Base-by-base conservation (phyloP, 2,329 filamentous ascomycete genomes). In the Alternaria alternata region DNA sequence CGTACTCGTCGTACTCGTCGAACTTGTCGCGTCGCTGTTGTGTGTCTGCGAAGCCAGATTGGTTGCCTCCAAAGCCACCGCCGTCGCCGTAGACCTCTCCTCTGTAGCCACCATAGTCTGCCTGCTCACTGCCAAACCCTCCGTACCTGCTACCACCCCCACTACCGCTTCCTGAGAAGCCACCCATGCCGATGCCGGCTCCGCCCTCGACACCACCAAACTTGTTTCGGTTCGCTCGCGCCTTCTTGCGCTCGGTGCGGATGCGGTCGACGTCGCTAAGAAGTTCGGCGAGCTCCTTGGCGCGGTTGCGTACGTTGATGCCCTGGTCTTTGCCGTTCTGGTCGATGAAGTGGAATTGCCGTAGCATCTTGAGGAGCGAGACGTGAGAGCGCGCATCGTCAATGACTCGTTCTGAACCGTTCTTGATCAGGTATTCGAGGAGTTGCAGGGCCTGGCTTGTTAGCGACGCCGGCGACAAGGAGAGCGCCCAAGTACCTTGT, bases 281-380 rank as follows among this genome's bases (percentile, higher is more conserved):
- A n/a, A 99, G 87, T 65, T 99, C 96, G 12, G 92, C 91, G 51
- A 99, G 85, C 81, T 99, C 95, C 81, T 97, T 97, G 68, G 95
- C 93, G 67, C 95, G 88, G 81, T 98, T 98, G 68, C 95, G 91
- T 61, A 99, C 95, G 75, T 99, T 99, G 80, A 99, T 88, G 62
- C 95, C 95, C 80, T 99, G 95, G 76, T 99, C 95, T 80, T 99
- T 99, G 78, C 95, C 95, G 79, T 98, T 98, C 77, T 88, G 86
- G 76, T 99, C 88, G 79, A 99, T 98, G 81, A 86, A 99, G 81
- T 99, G 95, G 81, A 99, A 99, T 79, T 99, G 95, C 59, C 94
- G 92, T 57, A 99, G 87, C 95, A 99, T 99, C 81, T 97, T 97
- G 61, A 99, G 87, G 9, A 98, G 88, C 16, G 94, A 96, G 63